Percentiles rank a stretch among this genome's conserved stretches.
These are phyloP conservation scores for Taphrina communis DNA, from an alignment of 1,139 yeast genomes.

Conservation along the genomic window DNA sequence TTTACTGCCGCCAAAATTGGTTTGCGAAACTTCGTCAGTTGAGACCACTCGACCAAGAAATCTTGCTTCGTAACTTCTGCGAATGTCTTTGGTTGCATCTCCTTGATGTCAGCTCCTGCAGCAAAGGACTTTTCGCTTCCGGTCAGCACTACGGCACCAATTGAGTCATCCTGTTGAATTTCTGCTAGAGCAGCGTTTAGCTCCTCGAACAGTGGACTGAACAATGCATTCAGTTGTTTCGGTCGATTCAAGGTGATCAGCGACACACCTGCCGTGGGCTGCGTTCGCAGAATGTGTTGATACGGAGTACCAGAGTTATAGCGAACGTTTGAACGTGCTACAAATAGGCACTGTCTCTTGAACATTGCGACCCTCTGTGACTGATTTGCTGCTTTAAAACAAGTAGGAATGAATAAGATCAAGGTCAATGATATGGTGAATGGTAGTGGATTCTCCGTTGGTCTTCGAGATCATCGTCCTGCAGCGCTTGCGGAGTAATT, in stretches of 20 bases:
- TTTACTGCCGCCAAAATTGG: conserved; percentile 62
- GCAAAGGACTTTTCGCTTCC: conserved; percentile 59
- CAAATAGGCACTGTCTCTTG: conserved; percentile 1
- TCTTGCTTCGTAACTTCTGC: conserved; percentile 53
- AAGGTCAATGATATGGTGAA: too few relatives aligned
- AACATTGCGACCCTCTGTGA: conserved; percentile 6
- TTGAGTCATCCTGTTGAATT: conserved; percentile 54
- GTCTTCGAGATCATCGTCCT: too few relatives aligned
- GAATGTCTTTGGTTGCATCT: conserved; percentile 56
- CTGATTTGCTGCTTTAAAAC: too few relatives aligned
- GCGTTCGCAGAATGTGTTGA: conserved; percentile 26
- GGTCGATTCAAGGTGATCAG: conserved; percentile 69
- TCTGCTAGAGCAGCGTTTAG: conserved; percentile 54
- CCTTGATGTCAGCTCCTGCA: conserved; percentile 63
- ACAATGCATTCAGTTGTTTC: conserved; percentile 68
- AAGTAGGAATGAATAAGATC: too few relatives aligned
- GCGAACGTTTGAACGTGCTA: conserved; percentile 14
- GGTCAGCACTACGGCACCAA: conserved; percentile 59
- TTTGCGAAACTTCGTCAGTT: conserved; percentile 52
- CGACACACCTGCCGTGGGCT: conserved; percentile 49
- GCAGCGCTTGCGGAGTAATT: too few relatives aligned
- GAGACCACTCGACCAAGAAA: conserved; percentile 55
- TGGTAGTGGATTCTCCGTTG: too few relatives aligned
- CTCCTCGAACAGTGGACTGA: conserved; percentile 57
- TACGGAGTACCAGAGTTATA: conserved; percentile 26